phyloP scores from a whole-genome alignment of 345 rosid species.

The Alliaria petiolata region DNA sequence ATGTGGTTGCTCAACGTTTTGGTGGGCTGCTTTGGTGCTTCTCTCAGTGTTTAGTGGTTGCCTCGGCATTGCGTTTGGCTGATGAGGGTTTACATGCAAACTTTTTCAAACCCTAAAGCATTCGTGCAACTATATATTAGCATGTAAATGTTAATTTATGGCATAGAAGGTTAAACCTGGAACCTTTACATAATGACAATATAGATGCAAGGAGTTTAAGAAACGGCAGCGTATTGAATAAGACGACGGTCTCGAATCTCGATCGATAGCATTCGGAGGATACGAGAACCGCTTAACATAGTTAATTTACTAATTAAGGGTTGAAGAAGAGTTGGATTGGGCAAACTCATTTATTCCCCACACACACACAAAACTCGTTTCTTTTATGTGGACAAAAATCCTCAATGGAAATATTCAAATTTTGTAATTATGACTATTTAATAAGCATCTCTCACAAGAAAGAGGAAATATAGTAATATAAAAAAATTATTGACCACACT shows the following conservation, averaged over 20 bases:
- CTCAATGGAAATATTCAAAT: background rate
- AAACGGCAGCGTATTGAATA: no score
- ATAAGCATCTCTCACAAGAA: background rate
- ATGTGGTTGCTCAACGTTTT: slow-evolving; percentile 57
- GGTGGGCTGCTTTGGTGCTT: slow-evolving; percentile 47
- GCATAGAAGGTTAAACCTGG: background rate
- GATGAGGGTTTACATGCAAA: slow-evolving; percentile 47
- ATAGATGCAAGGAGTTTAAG: background rate
- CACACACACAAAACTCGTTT: no score
- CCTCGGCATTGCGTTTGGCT: slow-evolving; percentile 41
- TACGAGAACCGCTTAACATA: no score
- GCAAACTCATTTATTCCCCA: no score
- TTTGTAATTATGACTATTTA: background rate
- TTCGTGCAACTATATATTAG: slow-evolving; percentile 9
- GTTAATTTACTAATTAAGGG: no score
- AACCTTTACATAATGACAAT: background rate
- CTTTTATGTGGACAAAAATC: no score
- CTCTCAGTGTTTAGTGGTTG: slow-evolving; percentile 45
- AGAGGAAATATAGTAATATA: background rate
- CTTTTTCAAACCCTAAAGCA: slow-evolving; percentile 53
- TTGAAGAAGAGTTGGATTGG: no score
- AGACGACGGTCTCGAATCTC: no score
- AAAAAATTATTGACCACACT: background rate
- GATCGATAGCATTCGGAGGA: no score
- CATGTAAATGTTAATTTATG: slow-evolving; percentile 10